Evolutionary conservation across 176 grass and related monocot species (phyloP), one percentile per base, ranked within the genome.

Genomic region (Musa itinerans): DNA sequence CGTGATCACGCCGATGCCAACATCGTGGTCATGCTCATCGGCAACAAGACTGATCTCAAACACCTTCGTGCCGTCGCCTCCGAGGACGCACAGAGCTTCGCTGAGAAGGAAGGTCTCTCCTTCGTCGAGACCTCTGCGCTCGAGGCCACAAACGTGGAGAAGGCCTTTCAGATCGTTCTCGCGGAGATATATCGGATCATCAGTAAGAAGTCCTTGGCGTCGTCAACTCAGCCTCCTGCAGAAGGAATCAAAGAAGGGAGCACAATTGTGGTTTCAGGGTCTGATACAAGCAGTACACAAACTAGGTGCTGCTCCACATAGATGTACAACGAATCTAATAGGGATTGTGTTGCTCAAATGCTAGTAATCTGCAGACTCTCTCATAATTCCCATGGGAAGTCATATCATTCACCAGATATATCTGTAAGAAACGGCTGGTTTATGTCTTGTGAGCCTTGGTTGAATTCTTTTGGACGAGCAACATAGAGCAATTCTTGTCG

Each of bases 71-170:
- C 83, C 0, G 78, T 95, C 54, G 81, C 88, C 4, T 72, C 79
- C 54, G 88, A 88, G 27, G 85, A 90, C 77, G 85, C 80, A 7
- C 86, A 85, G 79, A 75, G 71, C 50, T 72, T 95, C 66, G 87
- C 91, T 52, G 91, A 95, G 29, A 94, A 88, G 78, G 91, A 90
- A 76, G 83, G 91, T 8, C 80, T 94, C 48, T 94, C 86, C 15
- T 94, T 90, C 72, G 74, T 95, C 0, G 88, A 95, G 72, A 95
- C 91, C 53, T 95, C 91, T 17, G 91, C 91, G 13, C 71, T 95
- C 57, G 91, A 90, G 68, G 91, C 91, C 14, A 78, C 86, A 63
- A 95, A 95, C 53, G 91, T 95, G 14, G 88, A 88, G 73, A 74
- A 88, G 78, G 91, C 91, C 26, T 95, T 95, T 69, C 88, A 88